Conservation (phyloP, 2,329 filamentous ascomycete species). For the Ceratocystis papillata region DNA sequence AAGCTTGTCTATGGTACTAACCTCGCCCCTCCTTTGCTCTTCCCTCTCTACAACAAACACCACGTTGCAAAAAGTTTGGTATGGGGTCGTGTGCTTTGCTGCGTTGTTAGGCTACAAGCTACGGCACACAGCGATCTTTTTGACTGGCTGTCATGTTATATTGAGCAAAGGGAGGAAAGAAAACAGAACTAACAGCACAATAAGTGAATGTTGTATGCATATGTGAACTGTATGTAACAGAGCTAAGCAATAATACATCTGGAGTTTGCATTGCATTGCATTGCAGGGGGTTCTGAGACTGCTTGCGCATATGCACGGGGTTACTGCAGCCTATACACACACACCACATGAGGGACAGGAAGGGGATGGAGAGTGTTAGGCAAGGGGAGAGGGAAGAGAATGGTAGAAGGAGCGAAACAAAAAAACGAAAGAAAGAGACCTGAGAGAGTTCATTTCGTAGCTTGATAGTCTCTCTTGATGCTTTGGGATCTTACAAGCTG, state of each 20-base stretch:
- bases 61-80: neutral
- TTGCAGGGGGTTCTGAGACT: neutral
- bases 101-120: neutral
- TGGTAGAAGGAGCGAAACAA: neutral
- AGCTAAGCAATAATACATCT: neutral
- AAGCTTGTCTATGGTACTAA: no score
- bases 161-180: neutral
- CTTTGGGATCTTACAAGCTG: neutral
- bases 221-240: neutral
- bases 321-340: conserved; percentile 1
- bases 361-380: neutral
- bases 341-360: neutral
- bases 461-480: neutral
- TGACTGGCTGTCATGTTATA: conserved; percentile 6
- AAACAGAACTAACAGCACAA: neutral
- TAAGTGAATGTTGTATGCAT: neutral
- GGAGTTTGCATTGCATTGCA: neutral
- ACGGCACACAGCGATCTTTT: conserved; percentile 8
- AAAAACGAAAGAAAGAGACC: neutral
- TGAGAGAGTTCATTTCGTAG: neutral
- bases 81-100: conserved; percentile 2
- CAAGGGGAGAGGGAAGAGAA: neutral
- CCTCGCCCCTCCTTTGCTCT: neutral
- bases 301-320: neutral
- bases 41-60: neutral